A percentile compares a stretch with the other conserved stretches of the same genome.
Conservation (phyloP, 208 protist genomes). For the Porcisia hertigi region DNA sequence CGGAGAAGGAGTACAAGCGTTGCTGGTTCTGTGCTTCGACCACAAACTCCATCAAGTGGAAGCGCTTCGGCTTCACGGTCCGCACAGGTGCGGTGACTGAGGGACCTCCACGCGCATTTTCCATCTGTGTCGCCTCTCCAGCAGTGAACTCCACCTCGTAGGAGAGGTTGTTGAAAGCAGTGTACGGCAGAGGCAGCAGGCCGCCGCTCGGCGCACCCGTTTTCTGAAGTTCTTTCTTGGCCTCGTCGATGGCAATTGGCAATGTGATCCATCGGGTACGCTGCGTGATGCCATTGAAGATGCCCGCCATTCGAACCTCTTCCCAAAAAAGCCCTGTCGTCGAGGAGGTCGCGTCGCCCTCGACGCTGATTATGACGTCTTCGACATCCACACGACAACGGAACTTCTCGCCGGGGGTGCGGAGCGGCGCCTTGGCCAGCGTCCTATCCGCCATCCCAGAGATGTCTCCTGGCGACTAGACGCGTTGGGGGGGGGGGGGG, state of each 20-base stretch:
- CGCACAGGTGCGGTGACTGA: not conserved
- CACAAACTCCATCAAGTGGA: constrained; percentile 44
- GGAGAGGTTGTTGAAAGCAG: constrained; percentile 47
- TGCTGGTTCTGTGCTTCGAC: constrained; percentile 60
- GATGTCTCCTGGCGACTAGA: not conserved
- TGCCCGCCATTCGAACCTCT: constrained; percentile 44
- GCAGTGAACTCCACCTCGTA: constrained; percentile 60
- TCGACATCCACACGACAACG: constrained; percentile 59
- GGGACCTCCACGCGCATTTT: not conserved
- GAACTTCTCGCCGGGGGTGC: constrained; percentile 22
- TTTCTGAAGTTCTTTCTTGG: constrained; percentile 8
- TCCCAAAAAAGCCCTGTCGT: constrained; percentile 49
- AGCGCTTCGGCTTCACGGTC: constrained; percentile 45
- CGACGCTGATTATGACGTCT: constrained; percentile 45
- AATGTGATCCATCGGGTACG: constrained; percentile 59
- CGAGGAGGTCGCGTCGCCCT: constrained; percentile 17
- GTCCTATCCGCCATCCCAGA: not conserved
- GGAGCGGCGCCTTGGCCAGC: constrained; percentile 7
- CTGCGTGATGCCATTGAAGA: constrained; percentile 47
- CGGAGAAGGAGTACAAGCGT: constrained; percentile 35
- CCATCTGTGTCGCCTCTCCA: constrained; percentile 2
- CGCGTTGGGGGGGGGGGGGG: not conserved
- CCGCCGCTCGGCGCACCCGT: constrained; percentile 16
- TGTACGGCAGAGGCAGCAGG: constrained; percentile 37
- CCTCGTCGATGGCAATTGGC: constrained; percentile 36